Conservation (phyloP, 2,329 filamentous ascomycete genomes). For the Penicillium concentricum region DNA sequence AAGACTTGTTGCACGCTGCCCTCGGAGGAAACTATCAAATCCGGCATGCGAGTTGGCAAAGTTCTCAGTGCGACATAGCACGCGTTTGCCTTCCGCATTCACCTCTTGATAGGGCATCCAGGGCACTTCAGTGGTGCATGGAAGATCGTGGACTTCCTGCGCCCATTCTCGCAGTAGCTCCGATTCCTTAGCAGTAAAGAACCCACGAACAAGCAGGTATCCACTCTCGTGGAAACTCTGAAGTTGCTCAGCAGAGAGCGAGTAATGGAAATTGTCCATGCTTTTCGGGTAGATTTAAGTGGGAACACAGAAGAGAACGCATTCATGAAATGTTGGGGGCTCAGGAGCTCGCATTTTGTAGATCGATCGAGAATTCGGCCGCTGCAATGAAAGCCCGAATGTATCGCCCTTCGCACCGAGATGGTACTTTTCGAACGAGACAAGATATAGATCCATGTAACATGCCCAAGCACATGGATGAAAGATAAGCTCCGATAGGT, state of each 20-base stretch:
- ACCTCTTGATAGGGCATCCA: slow-evolving; percentile 40
- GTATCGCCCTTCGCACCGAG: slow-evolving; percentile 16
- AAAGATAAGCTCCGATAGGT: background rate
- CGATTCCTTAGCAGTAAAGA: slow-evolving; percentile 24
- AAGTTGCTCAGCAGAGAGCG: slow-evolving; percentile 21
- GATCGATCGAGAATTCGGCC: background rate
- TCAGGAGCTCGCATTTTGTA: background rate
- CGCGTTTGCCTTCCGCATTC: slow-evolving; percentile 30
- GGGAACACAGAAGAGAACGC: background rate
- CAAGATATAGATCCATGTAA: background rate
- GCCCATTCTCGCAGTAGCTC: slow-evolving; percentile 31
- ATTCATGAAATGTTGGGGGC: background rate
- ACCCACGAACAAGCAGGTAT: slow-evolving; percentile 29
- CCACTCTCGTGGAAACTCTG: slow-evolving; percentile 30
- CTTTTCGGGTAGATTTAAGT: background rate
- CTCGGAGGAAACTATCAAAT: slow-evolving; percentile 39
- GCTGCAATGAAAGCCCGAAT: background rate
- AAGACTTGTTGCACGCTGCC: slow-evolving; percentile 29
- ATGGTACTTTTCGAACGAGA: background rate
- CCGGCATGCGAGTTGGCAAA: slow-evolving; percentile 34
- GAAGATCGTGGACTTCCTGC: slow-evolving; percentile 37
- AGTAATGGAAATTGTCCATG: slow-evolving; percentile 24
- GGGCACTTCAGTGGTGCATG: slow-evolving; percentile 26
- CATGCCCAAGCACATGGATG: background rate
- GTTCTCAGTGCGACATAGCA: slow-evolving; percentile 37